phyloP scores from a whole-genome alignment of 805 yeast species.

The Metschnikowia reukaufii region DNA sequence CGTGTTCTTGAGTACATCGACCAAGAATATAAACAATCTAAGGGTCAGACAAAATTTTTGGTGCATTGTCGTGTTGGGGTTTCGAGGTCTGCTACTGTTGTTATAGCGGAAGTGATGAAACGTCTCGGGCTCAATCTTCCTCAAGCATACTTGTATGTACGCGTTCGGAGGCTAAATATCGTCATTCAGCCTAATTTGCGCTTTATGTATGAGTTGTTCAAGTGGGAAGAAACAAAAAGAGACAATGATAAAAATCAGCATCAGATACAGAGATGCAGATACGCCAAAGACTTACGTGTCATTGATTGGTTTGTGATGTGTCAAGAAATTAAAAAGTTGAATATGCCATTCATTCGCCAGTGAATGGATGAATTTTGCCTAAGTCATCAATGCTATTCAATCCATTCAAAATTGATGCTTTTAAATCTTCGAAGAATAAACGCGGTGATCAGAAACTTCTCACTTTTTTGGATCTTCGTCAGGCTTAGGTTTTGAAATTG shows the following conservation, averaged over 20 bases:
- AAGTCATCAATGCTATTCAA: too few species aligned
- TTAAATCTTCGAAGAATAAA: too few species aligned
- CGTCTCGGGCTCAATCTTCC: slow-evolving; percentile 65
- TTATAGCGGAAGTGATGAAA: slow-evolving; percentile 92
- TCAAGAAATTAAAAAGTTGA: slow-evolving; percentile 76
- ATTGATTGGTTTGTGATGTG: slow-evolving; percentile 90
- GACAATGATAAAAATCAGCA: background rate
- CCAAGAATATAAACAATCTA: slow-evolving; percentile 19
- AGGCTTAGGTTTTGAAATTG: too few species aligned
- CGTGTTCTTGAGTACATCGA: slow-evolving; percentile 68
- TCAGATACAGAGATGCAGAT: background rate
- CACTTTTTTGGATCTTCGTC: too few species aligned
- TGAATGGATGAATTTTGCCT: too few species aligned
- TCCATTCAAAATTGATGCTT: too few species aligned
- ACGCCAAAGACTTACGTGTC: slow-evolving; percentile 43
- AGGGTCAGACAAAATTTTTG: slow-evolving; percentile 35
- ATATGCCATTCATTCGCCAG: slow-evolving; percentile 45
- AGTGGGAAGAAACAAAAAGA: slow-evolving; percentile 37
- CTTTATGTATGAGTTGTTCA: slow-evolving; percentile 79
- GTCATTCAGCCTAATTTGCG: slow-evolving; percentile 92
- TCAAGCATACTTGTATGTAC: slow-evolving; percentile 81
- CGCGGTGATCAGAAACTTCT: too few species aligned
- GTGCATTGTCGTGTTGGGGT: slow-evolving; percentile 97
- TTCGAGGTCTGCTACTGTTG: slow-evolving; percentile 90
- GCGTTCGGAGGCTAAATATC: slow-evolving; percentile 86